Evolutionary conservation across 140 eudicot genomes (phyloP), one percentile per base, ranked within the genome.

Genomic region (Cichorium intybus): DNA sequence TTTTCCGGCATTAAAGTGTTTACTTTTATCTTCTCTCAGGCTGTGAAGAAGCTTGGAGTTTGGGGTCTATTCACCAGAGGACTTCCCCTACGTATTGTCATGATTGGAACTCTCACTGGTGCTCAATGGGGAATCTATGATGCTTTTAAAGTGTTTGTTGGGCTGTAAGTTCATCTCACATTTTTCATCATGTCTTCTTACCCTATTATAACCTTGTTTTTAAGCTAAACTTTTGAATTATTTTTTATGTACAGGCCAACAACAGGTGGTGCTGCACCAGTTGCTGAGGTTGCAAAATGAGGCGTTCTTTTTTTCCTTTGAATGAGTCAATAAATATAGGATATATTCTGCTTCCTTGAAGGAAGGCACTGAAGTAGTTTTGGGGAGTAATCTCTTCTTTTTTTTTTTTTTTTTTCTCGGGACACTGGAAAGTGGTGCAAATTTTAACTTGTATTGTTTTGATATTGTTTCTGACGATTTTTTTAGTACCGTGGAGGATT

Each of bases 261-360:
- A 43, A 89, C 97, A 37, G 95, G 97, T 67, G 97, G 97, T 60
- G 90, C 80, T 78, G 84, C 95, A 57, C 89, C 89, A 49, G 59
- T 86, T 48, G 85, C 71, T 45, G 86, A 71, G 64, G 67, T 23
- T 49, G 85, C 82, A 12, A 69, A 82, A 28, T 2, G 82, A 82
- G 82, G 59, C 49, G 64, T 21, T 18, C 16, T 55, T 34, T 41
- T 28, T 35, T 31, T 50, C 22, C 64, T 69, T 63, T 8, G 17
- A 53, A 39, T 12, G 75, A 69, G 75, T 70, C 60, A 69, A 78
- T 75, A 71, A 79, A 72, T 18, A 20, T 65, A 64, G 66, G 75
- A 46, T 63, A 72, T 58, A 34, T 46, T 51, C 56, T 73, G 50
- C 66, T 56, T 56, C 31, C 31, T 27, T 27, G 31, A 27, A 14